Conservation (phyloP, 805 yeast species). For the Candida oleophila region DNA sequence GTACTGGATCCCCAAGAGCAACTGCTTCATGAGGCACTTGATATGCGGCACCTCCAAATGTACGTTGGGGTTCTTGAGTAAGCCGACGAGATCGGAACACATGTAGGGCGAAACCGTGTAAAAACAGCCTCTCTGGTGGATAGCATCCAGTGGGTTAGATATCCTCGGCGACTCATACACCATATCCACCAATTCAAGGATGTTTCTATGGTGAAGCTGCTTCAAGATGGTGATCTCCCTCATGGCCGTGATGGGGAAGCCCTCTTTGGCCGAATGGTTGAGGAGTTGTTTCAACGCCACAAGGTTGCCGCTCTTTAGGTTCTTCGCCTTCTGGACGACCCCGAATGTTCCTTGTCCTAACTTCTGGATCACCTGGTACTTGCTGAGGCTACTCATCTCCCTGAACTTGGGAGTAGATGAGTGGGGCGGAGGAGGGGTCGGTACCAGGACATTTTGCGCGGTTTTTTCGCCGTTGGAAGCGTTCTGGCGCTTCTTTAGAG, state of each 20-base stretch:
- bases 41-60: slow-evolving; percentile 62
- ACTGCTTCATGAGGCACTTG: slow-evolving; percentile 78
- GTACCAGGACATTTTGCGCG: neutral
- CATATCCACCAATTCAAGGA: slow-evolving; percentile 78
- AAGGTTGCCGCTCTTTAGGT: slow-evolving; percentile 48
- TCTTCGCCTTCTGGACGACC: slow-evolving; percentile 78
- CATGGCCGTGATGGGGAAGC: slow-evolving; percentile 92
- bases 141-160: slow-evolving; percentile 29
- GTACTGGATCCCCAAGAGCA: slow-evolving; percentile 77
- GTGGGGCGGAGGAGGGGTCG: neutral
- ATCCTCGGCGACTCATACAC: slow-evolving; percentile 45
- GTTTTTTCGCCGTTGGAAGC: neutral
- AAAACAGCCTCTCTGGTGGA: slow-evolving; percentile 48
- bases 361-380: slow-evolving; percentile 34
- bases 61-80: slow-evolving; percentile 76
- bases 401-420: neutral
- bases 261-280: slow-evolving; percentile 74
- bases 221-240: slow-evolving; percentile 86
- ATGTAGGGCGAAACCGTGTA: slow-evolving; percentile 92
- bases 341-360: slow-evolving; percentile 52
- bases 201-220: slow-evolving; percentile 63
- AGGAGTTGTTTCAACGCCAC: slow-evolving; percentile 89
- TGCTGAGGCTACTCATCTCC: slow-evolving; percentile 31
- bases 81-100: slow-evolving; percentile 88
- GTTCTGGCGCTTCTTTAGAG: neutral